Base-by-base conservation (phyloP, 495 filamentous ascomycete genomes). In the Penicillium bovifimosum region DNA sequence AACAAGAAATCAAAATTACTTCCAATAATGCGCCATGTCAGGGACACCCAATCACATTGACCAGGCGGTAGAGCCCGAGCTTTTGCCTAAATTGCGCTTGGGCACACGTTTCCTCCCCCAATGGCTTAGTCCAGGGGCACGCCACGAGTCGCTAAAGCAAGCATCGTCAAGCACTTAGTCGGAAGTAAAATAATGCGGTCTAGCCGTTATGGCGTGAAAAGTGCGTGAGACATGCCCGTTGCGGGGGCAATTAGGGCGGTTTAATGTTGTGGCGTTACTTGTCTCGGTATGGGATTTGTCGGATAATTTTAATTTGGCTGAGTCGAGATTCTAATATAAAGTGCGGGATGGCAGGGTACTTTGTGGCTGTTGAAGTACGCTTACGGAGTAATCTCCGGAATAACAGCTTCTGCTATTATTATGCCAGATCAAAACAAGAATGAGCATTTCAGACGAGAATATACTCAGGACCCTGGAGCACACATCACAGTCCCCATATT, bases 151-250 rank as follows among this genome's bases (percentile, higher is more conserved):
- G 2, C 20, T 24, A 10, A 9, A 20, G 56, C 46, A 61, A 61
- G 59, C 59, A 49, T 50, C 51, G 41, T 50, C 45, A 61, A 61
- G 58, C 58, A 58, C 50, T 50, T 50, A 31, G 10, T 16, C 51
- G 39, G 38, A 50, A 41, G 38, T 50, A 34, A 42, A 48, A 16
- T 41, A 40, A 50, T 42, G 46, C 47, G 40, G 45, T 33, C 50
- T 53, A 50, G 41, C 58, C 38, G 48, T 50, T 50, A 42, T 34
- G 48, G 38, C 18, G 29, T 43, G 39, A 51, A 24, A 24, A 51
- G 40, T 14, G 33, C 47, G 24, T 36, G 35, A 44, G 34, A 45
- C 40, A 38, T 47, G 44, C 36, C 51, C 51, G 42, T 47, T 54
- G 54, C 54, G 54, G 54, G 54, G 53, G 33, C 18, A 36, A 38